A percentile compares a stretch with the other conserved stretches of the same genome.
These are phyloP conservation scores for Nannochloropsis salina DNA, from an alignment of 108 stramenopile genomes.

Conservation along the genomic window DNA sequence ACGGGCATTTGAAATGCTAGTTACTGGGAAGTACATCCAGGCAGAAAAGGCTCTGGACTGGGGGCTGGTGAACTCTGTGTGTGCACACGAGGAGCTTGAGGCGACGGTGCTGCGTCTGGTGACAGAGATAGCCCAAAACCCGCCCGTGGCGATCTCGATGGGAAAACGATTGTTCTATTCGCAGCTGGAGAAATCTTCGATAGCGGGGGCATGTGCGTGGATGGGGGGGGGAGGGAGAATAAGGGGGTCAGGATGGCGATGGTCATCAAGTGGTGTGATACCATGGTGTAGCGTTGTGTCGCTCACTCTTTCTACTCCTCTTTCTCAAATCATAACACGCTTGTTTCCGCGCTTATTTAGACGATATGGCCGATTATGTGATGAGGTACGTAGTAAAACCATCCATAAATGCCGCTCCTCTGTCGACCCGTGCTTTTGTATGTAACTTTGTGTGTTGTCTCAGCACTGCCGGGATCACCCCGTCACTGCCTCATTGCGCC, in stretches of 20 bases:
- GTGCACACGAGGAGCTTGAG: conserved; percentile 32
- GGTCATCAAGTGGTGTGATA: neutral
- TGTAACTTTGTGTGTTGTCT: too few relatives aligned
- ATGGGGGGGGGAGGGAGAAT: neutral
- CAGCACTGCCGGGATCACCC: too few relatives aligned
- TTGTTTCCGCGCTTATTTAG: conserved; percentile 34
- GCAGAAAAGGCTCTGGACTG: conserved; percentile 57
- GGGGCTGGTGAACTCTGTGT: conserved; percentile 58
- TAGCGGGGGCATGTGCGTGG: conserved; percentile 35
- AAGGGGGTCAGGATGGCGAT: neutral
- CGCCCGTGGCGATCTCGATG: conserved; percentile 51
- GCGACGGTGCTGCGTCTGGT: conserved; percentile 47
- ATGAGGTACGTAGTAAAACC: conserved; percentile 32
- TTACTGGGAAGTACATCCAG: conserved; percentile 62
- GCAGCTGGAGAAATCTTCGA: conserved; percentile 49
- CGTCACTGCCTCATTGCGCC: too few relatives aligned
- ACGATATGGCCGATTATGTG: conserved; percentile 57
- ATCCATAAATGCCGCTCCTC: too few relatives aligned
- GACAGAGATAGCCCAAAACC: conserved; percentile 56
- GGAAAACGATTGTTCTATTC: conserved; percentile 62
- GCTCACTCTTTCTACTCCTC: neutral
- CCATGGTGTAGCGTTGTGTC: too few relatives aligned
- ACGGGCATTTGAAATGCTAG: conserved; percentile 69
- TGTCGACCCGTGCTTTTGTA: too few relatives aligned
- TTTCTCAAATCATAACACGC: conserved; percentile 1